Evolutionary conservation across 768 basidiomycete genomes (phyloP).

Genomic region (Phanerochaete carnosa): DNA sequence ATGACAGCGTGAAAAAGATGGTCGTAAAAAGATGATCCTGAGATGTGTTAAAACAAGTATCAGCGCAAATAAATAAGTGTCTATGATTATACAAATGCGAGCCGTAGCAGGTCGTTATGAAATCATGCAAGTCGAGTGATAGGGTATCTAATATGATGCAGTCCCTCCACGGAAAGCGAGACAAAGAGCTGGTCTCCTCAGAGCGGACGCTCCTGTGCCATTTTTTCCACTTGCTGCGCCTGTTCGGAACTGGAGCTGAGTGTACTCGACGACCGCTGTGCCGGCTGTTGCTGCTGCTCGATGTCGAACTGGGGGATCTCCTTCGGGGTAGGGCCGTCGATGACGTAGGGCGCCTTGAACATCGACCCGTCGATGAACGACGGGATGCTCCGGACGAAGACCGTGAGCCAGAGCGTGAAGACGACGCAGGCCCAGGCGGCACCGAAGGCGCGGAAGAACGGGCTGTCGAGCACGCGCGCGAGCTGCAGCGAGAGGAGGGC

Average conservation of each 20-base stretch:
- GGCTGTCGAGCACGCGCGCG: constrained; percentile 43
- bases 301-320: constrained; percentile 57
- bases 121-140: not conserved
- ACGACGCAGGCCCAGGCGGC: constrained; percentile 50
- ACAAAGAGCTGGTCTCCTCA: constrained; percentile 62
- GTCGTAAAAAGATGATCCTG: not conserved
- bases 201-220: constrained; percentile 38
- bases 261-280: constrained; percentile 74
- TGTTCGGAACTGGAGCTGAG: constrained; percentile 18
- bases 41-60: not conserved
- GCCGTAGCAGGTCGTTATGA: no score
- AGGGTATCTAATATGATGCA: not conserved
- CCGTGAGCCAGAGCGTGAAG: constrained; percentile 39
- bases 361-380: constrained; percentile 66
- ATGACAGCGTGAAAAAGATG: not conserved
- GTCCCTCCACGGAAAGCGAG: not conserved
- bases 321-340: constrained; percentile 4
- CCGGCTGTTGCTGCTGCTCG: constrained; percentile 77
- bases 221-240: constrained; percentile 48
- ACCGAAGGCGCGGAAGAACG: constrained; percentile 50
- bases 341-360: constrained; percentile 17
- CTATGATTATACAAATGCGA: not conserved
- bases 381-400: constrained; percentile 77
- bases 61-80: not conserved
- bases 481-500: constrained; percentile 48